phyloP scores from a whole-genome alignment of 1,284 basidiomycete genomes.

The Leccinum subspadiceum region DNA sequence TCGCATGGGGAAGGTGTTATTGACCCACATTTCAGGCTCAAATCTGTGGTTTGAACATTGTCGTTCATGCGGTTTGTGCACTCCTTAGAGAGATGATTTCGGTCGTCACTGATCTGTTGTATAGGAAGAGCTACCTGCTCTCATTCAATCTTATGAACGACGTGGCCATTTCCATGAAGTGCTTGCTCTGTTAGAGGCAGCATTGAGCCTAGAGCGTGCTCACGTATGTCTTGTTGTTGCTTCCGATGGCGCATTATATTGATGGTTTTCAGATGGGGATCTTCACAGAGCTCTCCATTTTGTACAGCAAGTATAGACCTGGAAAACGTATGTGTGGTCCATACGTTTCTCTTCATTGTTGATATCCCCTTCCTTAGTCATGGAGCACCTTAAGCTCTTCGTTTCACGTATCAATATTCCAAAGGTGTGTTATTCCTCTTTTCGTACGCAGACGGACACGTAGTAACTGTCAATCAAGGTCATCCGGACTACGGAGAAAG shows the following conservation, averaged over 20 bases:
- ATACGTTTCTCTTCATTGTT: constrained; percentile 12
- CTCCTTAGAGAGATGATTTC: background rate
- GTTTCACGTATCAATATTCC: constrained; percentile 97
- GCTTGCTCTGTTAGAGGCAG: constrained; percentile 88
- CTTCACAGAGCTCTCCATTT: constrained; percentile 92
- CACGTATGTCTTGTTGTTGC: constrained; percentile 59
- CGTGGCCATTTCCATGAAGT: constrained; percentile 95
- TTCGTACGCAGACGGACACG: constrained; percentile 1
- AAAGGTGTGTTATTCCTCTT: constrained; percentile 40
- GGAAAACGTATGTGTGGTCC: constrained; percentile 70
- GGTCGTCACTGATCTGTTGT: constrained; percentile 8
- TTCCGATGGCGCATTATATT: constrained; percentile 6
- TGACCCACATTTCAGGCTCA: constrained; percentile 60
- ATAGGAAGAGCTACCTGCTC: constrained; percentile 82
- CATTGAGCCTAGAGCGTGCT: constrained; percentile 92
- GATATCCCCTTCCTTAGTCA: constrained; percentile 54
- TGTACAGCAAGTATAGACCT: constrained; percentile 96
- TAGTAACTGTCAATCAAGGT: constrained; percentile 48
- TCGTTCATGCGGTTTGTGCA: constrained; percentile 79
- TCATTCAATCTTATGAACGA: constrained; percentile 88
- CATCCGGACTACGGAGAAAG: constrained; percentile 92
- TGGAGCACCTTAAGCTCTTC: constrained; percentile 99
- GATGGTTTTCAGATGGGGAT: constrained; percentile 70
- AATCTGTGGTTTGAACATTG: constrained; percentile 96
- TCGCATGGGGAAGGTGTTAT: background rate